Base-by-base conservation (phyloP, 257 asterid genomes). In the Solanum dulcamara region DNA sequence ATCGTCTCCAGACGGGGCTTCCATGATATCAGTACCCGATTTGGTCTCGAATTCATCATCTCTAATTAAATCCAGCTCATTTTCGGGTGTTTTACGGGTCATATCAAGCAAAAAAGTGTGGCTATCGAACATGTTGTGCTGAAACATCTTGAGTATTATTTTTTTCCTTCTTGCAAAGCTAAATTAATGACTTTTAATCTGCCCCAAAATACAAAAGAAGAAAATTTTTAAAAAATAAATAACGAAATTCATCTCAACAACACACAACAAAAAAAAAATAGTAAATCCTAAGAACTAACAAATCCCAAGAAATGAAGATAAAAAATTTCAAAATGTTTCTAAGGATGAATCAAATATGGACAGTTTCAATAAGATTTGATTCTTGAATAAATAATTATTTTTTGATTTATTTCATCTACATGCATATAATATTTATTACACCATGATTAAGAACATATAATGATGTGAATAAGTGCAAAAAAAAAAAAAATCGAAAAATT, bases 41-140 rank as follows among this genome's bases (percentile, higher is more conserved):
- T 89, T 92, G 87, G 91, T 92, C 90, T 93, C 97, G 22, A 87
- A 90, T 57, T 94, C 98, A 0, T 94, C 94, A 38, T 94, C 97
- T 57, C 95, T 42, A 10, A 92, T 85, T 4, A 93, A 84, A 81
- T 91, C 97, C 87, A 92, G 10, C 87, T 93, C 96, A 5, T 87
- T 90, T 80, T 93, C 95, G 0, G 92, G 90, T n/a, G 88, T 57
- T 72, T 91, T 91, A 83, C 89, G 91, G 33, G 83, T 87, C 93
- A 94, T 89, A 64, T 94, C 95, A 3, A 93, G 92, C 85, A 92
- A 84, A 64, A 89, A 92, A 68, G 87, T 92, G 80, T 92, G 94
- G 80, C 90, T 90, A 1, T 94, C 96, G 88, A 92, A 93, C 90
- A 93, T 89, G 87, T 89, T 92, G 60, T 96, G 91, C 32, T 93